Conservation (phyloP, 306 rosid genomes). For the Sicyos edulis region DNA sequence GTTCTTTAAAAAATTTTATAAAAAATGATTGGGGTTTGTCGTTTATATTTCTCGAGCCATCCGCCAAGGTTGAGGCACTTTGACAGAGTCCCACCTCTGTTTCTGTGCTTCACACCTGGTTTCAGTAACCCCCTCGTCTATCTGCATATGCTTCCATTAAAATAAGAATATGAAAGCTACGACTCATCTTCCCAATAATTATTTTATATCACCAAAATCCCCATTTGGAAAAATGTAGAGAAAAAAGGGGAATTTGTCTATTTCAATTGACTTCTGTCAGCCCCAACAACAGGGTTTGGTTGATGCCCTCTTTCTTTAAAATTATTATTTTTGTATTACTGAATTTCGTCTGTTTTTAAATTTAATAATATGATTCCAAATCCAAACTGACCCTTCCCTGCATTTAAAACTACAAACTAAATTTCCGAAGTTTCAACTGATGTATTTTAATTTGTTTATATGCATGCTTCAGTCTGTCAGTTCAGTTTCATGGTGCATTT, state of each 20-base stretch:
- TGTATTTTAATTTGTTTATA: too few species aligned
- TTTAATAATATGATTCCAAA: too few species aligned
- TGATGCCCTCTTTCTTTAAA: too few species aligned
- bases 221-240: neutral
- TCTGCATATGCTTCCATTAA: conserved; percentile 1
- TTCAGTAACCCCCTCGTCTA: neutral
- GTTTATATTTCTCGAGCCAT: conserved; percentile 62
- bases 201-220: neutral
- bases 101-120: conserved; percentile 17
- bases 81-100: conserved; percentile 30
- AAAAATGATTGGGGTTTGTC: conserved; percentile 1
- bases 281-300: neutral
- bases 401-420: too few species aligned
- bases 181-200: conserved; percentile 4
- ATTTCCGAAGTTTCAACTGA: too few species aligned
- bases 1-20: too few species aligned
- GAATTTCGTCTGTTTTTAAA: too few species aligned
- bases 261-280: neutral
- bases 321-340: too few species aligned
- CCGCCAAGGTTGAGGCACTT: conserved; percentile 28
- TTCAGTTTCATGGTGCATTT: neutral
- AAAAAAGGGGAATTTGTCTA: neutral
- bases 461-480: neutral
- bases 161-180: conserved; percentile 2
- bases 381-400: too few species aligned